Conservation (phyloP, 805 yeast species). For the Kregervanrija pseudodelftensis region DNA sequence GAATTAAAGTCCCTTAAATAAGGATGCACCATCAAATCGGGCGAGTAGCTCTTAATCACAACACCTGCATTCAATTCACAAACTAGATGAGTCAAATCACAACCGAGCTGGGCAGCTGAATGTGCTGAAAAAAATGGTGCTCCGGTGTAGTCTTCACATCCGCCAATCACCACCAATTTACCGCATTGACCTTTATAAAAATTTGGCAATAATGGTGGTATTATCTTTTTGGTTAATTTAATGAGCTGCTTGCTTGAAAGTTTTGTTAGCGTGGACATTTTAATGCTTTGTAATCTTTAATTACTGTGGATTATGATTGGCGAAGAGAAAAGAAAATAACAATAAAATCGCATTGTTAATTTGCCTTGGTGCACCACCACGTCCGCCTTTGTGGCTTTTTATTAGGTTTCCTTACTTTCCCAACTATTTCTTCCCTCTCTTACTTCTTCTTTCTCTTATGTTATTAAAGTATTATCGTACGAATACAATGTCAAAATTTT, state of each 20-base stretch:
- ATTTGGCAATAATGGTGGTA: conserved; percentile 68
- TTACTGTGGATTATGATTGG: neutral
- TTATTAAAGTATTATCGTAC: neutral
- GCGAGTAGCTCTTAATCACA: conserved; percentile 80
- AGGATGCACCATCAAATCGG: conserved; percentile 96
- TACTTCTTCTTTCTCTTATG: neutral
- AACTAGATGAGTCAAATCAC: conserved; percentile 84
- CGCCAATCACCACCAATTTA: conserved; percentile 80
- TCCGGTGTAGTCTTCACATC: conserved; percentile 93
- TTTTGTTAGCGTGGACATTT: too few species aligned
- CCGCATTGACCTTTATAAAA: conserved; percentile 93
- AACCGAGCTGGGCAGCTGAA: conserved; percentile 78
- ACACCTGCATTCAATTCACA: conserved; percentile 76
- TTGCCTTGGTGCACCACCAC: neutral
- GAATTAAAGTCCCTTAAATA: conserved; percentile 49
- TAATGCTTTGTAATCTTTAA: neutral
- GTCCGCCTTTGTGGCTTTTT: neutral
- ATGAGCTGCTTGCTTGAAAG: too few species aligned
- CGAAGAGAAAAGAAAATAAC: neutral
- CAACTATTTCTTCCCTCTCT: neutral
- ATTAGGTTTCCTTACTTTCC: neutral
- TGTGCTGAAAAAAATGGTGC: conserved; percentile 91
- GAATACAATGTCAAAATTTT: conserved; percentile 5
- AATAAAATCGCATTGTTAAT: neutral
- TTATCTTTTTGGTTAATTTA: conserved; percentile 36